Conservation (phyloP, 106 monocot species). For the Narthecium ossifragum region DNA sequence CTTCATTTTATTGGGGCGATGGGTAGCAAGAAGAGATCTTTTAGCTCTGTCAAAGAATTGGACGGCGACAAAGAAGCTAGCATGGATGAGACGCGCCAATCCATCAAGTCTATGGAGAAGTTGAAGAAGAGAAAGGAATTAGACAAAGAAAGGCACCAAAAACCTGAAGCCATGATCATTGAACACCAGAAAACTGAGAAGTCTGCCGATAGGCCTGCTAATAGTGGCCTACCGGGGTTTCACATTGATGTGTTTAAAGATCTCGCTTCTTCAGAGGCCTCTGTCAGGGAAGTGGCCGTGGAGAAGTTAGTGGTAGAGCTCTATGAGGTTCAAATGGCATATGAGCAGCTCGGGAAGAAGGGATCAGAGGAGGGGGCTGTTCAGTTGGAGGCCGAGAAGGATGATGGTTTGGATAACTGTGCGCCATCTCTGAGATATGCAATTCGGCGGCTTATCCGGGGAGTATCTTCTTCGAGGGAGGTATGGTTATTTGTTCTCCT, state of each 20-base stretch:
- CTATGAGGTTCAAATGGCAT: constrained; percentile 50
- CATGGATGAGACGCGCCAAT: constrained; percentile 1
- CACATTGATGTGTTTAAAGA: constrained; percentile 62
- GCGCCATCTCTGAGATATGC: constrained; percentile 76
- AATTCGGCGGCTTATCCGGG: constrained; percentile 71
- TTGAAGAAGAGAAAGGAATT: constrained; percentile 57
- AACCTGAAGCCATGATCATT: no score
- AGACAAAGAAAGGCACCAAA: constrained; percentile 60
- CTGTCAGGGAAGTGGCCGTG: constrained; percentile 49
- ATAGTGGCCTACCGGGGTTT: constrained; percentile 34
- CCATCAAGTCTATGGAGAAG: constrained; percentile 56
- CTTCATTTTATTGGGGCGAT: no score
- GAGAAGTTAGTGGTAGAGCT: constrained; percentile 50
- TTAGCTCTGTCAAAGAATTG: constrained; percentile 12
- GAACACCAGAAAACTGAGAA: constrained; percentile 3
- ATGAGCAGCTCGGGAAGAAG: constrained; percentile 26
- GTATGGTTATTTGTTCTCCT: constrained; percentile 33
- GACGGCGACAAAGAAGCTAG: neutral
- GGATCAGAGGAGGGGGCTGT: constrained; percentile 4
- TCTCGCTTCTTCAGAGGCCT: constrained; percentile 44
- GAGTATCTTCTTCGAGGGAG: constrained; percentile 92
- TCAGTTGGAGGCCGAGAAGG: constrained; percentile 67
- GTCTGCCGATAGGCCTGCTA: neutral
- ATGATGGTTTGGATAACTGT: constrained; percentile 80
- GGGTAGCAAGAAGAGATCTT: constrained; percentile 42